These are phyloP conservation scores for Ampelomyces quisqualis DNA, from an alignment of 2,329 filamentous ascomycete species.

Conservation along the genomic window DNA sequence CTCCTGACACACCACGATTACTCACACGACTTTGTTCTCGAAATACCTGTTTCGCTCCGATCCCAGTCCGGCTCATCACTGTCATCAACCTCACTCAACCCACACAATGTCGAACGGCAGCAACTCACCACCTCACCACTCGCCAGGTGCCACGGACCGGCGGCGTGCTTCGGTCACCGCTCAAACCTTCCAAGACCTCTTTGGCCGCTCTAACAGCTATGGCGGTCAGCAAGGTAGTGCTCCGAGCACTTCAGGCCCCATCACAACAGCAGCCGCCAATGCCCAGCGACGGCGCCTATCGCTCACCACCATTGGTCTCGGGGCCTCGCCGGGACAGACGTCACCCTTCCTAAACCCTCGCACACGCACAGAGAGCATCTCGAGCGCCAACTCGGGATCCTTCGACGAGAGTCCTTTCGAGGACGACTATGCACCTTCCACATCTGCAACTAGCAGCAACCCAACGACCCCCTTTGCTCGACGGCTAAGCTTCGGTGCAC, in stretches of 20 bases:
- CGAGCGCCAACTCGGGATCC: conserved; percentile 49
- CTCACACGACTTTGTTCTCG: background rate
- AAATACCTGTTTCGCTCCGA: background rate
- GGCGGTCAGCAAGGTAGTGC: conserved; percentile 32
- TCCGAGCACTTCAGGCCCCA: conserved; percentile 47
- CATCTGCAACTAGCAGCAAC: conserved; percentile 57
- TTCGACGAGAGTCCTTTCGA: conserved; percentile 55
- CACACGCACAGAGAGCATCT: conserved; percentile 50
- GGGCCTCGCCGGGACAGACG: conserved; percentile 46
- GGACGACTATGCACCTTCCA: conserved; percentile 56
- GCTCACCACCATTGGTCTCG: conserved; percentile 52
- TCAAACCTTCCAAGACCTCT: conserved; percentile 53
- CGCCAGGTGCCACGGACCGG: conserved; percentile 39
- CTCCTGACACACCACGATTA: conserved; percentile 7
- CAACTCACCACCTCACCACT: conserved; percentile 44
- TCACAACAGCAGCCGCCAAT: conserved; percentile 52
- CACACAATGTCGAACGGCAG: conserved; percentile 42
- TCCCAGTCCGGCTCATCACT: conserved; percentile 8
- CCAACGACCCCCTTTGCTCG: conserved; percentile 76
- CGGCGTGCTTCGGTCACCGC: conserved; percentile 52
- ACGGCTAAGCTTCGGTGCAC: conserved; percentile 85
- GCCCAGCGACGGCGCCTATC: conserved; percentile 53
- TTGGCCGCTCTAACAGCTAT: conserved; percentile 43
- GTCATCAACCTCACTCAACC: conserved; percentile 4
- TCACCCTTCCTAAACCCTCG: conserved; percentile 46